Percentiles rank a stretch among this genome's conserved stretches.
phyloP scores from a whole-genome alignment of 139 green algal genomes.

The Tetraselmis chui region DNA sequence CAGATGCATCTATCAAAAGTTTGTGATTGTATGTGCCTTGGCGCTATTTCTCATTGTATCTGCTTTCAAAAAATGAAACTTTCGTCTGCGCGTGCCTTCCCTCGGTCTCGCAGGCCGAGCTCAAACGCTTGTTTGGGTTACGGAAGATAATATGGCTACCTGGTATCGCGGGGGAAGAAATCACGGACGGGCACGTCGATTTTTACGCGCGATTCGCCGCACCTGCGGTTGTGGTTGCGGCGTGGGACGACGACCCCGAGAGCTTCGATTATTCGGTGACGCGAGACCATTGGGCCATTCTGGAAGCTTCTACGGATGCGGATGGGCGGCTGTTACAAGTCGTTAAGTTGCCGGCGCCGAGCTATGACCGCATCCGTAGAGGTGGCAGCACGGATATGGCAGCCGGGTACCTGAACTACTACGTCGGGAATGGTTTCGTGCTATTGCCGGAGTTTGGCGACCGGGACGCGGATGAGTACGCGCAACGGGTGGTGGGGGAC shows the following conservation, averaged over 20 bases:
- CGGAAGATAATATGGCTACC: conserved; percentile 11
- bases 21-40: no score
- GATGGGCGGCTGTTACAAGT: neutral
- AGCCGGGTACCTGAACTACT: conserved; percentile 4
- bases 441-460: conserved; percentile 4
- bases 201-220: conserved; percentile 2
- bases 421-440: conserved; percentile 2
- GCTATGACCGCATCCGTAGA: neutral
- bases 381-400: neutral
- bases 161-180: neutral
- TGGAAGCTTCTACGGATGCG: neutral
- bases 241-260: neutral
- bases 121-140: neutral
- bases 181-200: conserved; percentile 12
- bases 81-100: no score
- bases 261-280: neutral
- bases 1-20: no score
- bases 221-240: neutral
- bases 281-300: neutral
- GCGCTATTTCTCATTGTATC: no score
- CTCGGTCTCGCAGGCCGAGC: no score
- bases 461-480: neutral
- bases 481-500: neutral
- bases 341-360: neutral
- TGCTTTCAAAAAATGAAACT: no score